Conservation (phyloP, 1,284 basidiomycete species). For the Cutaneotrichosporon dermatis region DNA sequence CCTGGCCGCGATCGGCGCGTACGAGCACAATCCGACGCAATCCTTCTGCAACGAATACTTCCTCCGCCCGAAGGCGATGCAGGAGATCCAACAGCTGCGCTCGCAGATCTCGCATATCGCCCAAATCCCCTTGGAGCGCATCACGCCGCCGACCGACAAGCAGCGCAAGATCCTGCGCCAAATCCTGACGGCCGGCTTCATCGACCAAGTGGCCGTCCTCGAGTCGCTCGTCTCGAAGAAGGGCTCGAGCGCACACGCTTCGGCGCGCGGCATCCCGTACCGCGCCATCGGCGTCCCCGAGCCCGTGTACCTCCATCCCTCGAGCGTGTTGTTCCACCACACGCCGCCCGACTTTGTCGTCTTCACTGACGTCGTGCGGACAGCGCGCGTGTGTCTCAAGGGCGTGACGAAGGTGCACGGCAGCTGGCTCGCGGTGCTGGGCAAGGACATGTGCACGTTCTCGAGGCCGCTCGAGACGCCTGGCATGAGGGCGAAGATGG, state of each 20-base stretch:
- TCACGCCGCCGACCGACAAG: constrained; percentile 51
- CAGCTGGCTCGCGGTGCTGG: constrained; percentile 79
- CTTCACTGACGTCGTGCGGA: constrained; percentile 75
- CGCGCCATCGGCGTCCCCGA: constrained; percentile 74
- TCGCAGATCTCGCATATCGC: constrained; percentile 83
- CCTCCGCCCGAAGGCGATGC: constrained; percentile 93
- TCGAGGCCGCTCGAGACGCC: constrained; percentile 76
- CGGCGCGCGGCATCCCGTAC: constrained; percentile 77
- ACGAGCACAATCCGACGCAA: constrained; percentile 78
- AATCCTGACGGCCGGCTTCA: constrained; percentile 81
- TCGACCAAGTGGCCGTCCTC: constrained; percentile 91
- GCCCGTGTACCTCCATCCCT: constrained; percentile 90
- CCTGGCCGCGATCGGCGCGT: constrained; percentile 90
- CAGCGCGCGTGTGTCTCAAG: constrained; percentile 73
- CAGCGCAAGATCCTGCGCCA: constrained; percentile 89
- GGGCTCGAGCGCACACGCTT: constrained; percentile 60
- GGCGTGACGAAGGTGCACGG: constrained; percentile 83
- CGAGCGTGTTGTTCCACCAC: constrained; percentile 66
- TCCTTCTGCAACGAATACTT: constrained; percentile 86
- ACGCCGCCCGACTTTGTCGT: constrained; percentile 83
- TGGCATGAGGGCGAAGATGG: constrained; percentile 15
- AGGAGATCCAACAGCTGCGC: constrained; percentile 97
- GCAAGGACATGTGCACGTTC: constrained; percentile 76
- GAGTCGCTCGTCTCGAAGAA: constrained; percentile 69
- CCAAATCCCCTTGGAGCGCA: constrained; percentile 59